Evolutionary conservation across 352 stramenopile genomes (phyloP), one percentile per base, ranked within the genome.

Genomic region (Globisporangium megalacanthum): DNA sequence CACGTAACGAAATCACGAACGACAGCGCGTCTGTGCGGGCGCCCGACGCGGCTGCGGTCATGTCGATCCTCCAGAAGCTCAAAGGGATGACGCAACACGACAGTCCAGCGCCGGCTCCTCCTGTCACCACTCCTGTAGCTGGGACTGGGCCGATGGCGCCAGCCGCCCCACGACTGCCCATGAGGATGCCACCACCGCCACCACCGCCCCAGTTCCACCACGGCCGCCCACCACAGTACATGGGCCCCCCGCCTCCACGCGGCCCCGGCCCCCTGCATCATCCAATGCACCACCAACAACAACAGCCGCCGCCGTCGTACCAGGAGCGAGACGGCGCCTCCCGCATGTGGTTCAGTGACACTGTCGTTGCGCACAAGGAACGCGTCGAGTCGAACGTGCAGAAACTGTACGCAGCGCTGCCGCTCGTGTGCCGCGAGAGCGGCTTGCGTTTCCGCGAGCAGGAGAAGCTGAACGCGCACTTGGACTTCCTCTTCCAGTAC

Each of bases 401-500:
- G 56, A 90, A 88, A 50, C 57, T 94, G n/a, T 94, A 94, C 56
- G 83, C 81, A 4, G 85, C 77, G 15, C 64, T 94, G 45, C 85
- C 85, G 14, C 72, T 92, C 22, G 79, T 94, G 53, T 94, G 80
- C 54, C 73, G 80, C 29, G 83, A 89, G 49, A 94, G 85, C 58
- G 85, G 85, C 7, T 48, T 93, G 29, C 83, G 85, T 11, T 94
- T 94, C 58, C 76, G 76, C 49, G 85, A 92, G 33, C 77, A 94
- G 46, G 65, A 71, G 4, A 82, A 94, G 52, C 62, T 92, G 41
- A 77, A 92, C 48, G 81, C 82, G 31, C 85, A 94, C 52, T 62
- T 92, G 58, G 85, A 94, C 55, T 94, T 94, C 63, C 55, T 94
- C 9, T 94, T 94, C 62, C 80, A 94, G 57, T 94, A 86, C 56